Conservation (phyloP, 2,329 filamentous ascomycete species). For the Aureobasidium sp. region DNA sequence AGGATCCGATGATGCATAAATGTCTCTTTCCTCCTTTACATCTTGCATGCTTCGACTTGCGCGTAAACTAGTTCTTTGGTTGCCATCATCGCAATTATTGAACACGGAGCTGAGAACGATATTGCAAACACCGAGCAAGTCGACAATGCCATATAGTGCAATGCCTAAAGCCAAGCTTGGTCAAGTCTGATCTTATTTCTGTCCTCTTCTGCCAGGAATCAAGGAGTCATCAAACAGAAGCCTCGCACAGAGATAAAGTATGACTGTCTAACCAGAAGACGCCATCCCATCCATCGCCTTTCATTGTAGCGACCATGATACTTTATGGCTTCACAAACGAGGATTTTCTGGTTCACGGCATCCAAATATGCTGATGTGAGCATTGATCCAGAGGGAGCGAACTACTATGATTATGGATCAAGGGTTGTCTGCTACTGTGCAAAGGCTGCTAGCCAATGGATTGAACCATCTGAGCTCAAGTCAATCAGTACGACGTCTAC, state of each 20-base stretch:
- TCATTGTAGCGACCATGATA: neutral
- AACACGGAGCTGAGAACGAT: neutral
- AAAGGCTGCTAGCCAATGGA: constrained; percentile 1
- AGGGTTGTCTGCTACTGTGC: constrained; percentile 4
- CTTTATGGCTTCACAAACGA: neutral
- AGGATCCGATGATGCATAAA: neutral
- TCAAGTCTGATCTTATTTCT: neutral
- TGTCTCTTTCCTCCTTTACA: neutral
- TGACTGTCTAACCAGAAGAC: neutral
- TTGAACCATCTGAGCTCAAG: neutral
- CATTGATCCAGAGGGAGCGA: constrained; percentile 3
- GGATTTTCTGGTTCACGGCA: too few species aligned
- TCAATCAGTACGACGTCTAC: too few species aligned
- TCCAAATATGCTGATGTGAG: neutral
- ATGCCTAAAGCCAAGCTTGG: neutral
- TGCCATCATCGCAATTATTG: neutral
- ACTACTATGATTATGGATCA: constrained; percentile 1
- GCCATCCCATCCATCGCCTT: neutral
- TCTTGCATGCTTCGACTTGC: constrained; percentile 3
- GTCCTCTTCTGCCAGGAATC: neutral
- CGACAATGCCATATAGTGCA: neutral
- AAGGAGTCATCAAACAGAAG: neutral
- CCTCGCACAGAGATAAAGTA: neutral
- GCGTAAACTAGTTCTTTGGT: neutral
- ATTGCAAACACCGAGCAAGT: neutral